phyloP scores from a whole-genome alignment of 805 yeast genomes.

The Suhomyces pyralidae region DNA sequence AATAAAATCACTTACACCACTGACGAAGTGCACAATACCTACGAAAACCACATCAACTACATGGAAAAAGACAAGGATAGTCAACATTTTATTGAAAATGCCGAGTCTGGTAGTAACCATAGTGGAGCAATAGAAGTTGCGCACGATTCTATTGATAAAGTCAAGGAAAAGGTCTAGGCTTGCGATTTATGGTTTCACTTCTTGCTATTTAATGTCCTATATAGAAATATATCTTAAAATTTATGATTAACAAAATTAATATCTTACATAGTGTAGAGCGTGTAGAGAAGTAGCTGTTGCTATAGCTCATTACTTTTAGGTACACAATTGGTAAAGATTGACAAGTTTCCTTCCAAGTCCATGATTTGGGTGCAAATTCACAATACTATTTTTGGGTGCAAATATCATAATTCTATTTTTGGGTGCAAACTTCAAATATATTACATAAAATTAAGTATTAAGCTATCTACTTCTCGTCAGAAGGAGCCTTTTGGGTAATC shows the following conservation, averaged over 20 bases:
- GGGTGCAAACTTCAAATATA: neutral
- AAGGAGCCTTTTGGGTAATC: neutral
- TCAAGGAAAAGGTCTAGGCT: neutral
- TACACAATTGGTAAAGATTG: neutral
- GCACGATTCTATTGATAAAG: neutral
- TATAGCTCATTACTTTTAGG: neutral
- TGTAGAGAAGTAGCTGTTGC: neutral
- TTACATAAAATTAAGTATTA: neutral
- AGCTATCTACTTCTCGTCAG: neutral
- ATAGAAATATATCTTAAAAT: no score
- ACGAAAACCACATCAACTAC: constrained; percentile 9
- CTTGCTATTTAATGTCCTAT: neutral
- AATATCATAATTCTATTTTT: no score
- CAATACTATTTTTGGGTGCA: no score
- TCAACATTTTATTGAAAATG: constrained; percentile 8
- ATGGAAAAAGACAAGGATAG: constrained; percentile 6
- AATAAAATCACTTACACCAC: constrained; percentile 14
- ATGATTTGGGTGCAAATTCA: no score
- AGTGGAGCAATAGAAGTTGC: neutral
- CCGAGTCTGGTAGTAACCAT: constrained; percentile 2
- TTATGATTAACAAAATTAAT: neutral
- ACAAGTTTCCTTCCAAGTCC: neutral
- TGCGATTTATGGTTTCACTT: neutral
- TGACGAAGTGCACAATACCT: constrained; percentile 5
- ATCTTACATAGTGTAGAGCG: no score